A percentile compares a stretch with the other conserved stretches of the same genome.
phyloP scores from a whole-genome alignment of 208 protist species.

The Phytomonas francai region DNA sequence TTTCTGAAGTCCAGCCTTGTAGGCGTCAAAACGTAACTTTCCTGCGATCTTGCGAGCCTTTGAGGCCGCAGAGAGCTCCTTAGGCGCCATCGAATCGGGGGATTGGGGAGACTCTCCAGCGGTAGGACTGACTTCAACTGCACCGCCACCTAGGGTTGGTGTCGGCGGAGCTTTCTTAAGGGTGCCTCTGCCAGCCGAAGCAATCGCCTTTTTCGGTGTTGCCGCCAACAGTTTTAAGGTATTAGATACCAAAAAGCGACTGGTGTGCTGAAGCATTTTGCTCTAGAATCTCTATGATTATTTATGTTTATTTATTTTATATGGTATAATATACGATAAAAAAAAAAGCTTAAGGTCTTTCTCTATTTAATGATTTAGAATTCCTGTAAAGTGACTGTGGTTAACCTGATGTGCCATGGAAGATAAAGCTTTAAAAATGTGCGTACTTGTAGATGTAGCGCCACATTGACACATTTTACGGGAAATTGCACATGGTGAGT shows the following conservation, averaged over 20 bases:
- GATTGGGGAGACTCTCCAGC: not conserved
- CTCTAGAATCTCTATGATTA: slow-evolving; percentile 8
- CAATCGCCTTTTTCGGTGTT: not conserved
- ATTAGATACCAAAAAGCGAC: not conserved
- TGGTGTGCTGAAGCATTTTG: not conserved
- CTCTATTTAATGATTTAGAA: not conserved
- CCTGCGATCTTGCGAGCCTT: slow-evolving; percentile 14
- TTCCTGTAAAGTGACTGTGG: not conserved
- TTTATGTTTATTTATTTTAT: slow-evolving; percentile 4
- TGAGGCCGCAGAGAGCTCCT: not conserved
- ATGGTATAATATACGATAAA: not conserved
- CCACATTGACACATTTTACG: not conserved
- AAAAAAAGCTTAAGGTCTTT: slow-evolving; percentile 1
- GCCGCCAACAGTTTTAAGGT: not conserved
- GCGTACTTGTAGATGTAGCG: not conserved
- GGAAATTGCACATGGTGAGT: not conserved
- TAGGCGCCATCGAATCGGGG: not conserved
- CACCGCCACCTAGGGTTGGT: no score
- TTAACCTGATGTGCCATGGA: not conserved
- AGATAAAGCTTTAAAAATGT: not conserved
- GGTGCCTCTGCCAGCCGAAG: no score
- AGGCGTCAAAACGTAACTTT: slow-evolving; percentile 65
- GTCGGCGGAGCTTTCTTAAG: not conserved
- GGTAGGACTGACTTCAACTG: not conserved
- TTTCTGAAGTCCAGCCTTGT: slow-evolving; percentile 69